Conservation (phyloP, 2,329 filamentous ascomycete genomes). For the Aspergillus sojae region DNA sequence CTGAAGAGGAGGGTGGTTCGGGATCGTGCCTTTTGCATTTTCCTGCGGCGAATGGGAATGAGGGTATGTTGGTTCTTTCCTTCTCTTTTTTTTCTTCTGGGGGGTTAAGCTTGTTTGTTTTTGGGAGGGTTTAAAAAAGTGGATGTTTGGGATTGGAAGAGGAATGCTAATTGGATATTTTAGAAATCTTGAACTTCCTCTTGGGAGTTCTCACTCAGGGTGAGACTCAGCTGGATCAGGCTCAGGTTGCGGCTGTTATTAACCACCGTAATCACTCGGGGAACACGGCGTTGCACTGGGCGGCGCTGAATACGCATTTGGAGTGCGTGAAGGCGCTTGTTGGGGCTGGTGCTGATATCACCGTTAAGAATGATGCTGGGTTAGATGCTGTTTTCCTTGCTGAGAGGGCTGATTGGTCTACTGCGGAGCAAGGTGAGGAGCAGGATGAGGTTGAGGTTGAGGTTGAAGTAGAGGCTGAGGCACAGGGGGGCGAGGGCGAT, state of each 20-base stretch:
- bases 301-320: constrained; percentile 84
- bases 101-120: too few species aligned
- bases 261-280: constrained; percentile 73
- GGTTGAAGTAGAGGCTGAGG: constrained; percentile 17
- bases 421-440: constrained; percentile 47
- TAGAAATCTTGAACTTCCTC: constrained; percentile 53
- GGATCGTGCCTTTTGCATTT: constrained; percentile 71
- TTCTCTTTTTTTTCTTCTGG: too few species aligned
- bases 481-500: constrained; percentile 17
- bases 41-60: constrained; percentile 86
- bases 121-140: too few species aligned
- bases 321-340: constrained; percentile 77
- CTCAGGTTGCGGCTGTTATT: constrained; percentile 33
- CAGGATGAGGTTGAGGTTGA: constrained; percentile 16
- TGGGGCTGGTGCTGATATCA: constrained; percentile 74
- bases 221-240: constrained; percentile 6
- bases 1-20: constrained; percentile 67
- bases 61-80: constrained; percentile 56
- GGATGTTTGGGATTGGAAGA: background rate
- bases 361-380: constrained; percentile 78
- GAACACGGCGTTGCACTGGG: constrained; percentile 94
- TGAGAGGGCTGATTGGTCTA: constrained; percentile 68
- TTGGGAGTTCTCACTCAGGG: constrained; percentile 42
- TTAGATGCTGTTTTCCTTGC: constrained; percentile 78
- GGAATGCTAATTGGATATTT: background rate